phyloP scores from a whole-genome alignment of 164 flowering plant genomes.

The Aristolochia californica region DNA sequence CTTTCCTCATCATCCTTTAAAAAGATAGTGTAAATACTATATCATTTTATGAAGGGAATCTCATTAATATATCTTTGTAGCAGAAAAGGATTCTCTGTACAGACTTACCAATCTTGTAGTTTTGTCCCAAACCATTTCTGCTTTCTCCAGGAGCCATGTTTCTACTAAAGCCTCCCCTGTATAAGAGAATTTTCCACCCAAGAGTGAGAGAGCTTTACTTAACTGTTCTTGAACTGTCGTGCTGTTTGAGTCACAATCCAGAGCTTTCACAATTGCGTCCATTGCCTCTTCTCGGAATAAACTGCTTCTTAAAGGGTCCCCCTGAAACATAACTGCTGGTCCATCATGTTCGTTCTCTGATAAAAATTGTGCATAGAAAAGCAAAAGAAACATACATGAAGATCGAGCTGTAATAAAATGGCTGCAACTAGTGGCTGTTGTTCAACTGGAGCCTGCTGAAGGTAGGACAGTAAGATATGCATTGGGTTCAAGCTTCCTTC shows the following conservation, averaged over 20 bases:
- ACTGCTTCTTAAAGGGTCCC: conserved; percentile 34
- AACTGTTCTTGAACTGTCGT: conserved; percentile 38
- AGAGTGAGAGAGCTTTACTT: conserved; percentile 43
- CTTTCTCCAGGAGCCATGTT: conserved; percentile 42
- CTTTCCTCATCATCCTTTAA: conserved; percentile 46
- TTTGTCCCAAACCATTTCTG: conserved; percentile 15
- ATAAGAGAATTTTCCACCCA: conserved; percentile 40
- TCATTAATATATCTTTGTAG: not conserved
- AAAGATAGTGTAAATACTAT: not conserved
- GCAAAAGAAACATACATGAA: conserved; percentile 32
- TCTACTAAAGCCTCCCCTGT: conserved; percentile 36
- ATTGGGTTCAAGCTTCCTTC: conserved; percentile 42
- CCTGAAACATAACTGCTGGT: conserved; percentile 46
- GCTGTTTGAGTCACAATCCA: conserved; percentile 22
- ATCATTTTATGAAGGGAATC: not conserved
- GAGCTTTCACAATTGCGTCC: conserved; percentile 34
- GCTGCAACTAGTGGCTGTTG: conserved; percentile 48
- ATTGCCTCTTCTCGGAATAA: conserved; percentile 58
- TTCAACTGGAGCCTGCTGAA: conserved; percentile 41
- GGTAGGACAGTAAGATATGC: conserved; percentile 44
- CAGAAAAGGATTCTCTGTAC: too few relatives aligned
- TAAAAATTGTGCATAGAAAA: conserved; percentile 2
- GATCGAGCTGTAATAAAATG: conserved; percentile 54
- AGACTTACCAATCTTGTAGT: conserved; percentile 18
- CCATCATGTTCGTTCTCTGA: conserved; percentile 6